Percentiles rank a stretch among this genome's conserved stretches.
phyloP scores from a whole-genome alignment of 2,329 filamentous ascomycete species.

The Alternaria sp. region DNA sequence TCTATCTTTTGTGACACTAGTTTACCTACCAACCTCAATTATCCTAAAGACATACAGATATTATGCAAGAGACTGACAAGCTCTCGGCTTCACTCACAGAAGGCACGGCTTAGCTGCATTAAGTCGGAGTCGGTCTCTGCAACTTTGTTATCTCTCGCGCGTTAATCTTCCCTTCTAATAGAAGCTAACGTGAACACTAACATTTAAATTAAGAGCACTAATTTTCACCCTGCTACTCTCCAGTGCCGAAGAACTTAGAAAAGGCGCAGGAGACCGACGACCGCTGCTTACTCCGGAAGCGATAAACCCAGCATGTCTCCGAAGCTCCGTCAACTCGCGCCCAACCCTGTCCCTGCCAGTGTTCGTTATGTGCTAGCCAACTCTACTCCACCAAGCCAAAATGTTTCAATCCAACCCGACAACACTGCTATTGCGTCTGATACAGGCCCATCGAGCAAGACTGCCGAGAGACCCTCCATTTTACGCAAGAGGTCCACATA shows the following conservation, averaged over 20 bases:
- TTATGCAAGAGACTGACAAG: too few species aligned
- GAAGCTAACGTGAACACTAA: neutral
- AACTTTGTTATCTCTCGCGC: neutral
- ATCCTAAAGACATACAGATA: too few species aligned
- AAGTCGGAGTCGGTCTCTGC: neutral
- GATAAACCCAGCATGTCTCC: neutral
- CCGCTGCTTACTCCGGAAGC: neutral
- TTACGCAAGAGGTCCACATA: too few species aligned
- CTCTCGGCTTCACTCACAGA: neutral
- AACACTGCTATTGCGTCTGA: neutral
- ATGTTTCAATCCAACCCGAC: neutral
- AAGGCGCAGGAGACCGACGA: neutral
- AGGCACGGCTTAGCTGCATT: neutral
- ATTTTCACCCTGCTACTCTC: neutral
- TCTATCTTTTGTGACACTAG: too few species aligned
- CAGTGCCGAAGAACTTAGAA: neutral
- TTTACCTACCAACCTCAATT: too few species aligned
- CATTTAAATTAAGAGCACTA: neutral
- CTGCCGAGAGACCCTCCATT: neutral
- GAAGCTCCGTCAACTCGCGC: neutral
- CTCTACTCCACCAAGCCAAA: neutral
- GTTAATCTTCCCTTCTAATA: neutral
- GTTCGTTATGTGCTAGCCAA: neutral
- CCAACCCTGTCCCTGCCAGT: neutral
- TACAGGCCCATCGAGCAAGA: neutral